phyloP scores from a whole-genome alignment of 192 early-diverging fungal species.

The Dimargaris xerosporica region DNA sequence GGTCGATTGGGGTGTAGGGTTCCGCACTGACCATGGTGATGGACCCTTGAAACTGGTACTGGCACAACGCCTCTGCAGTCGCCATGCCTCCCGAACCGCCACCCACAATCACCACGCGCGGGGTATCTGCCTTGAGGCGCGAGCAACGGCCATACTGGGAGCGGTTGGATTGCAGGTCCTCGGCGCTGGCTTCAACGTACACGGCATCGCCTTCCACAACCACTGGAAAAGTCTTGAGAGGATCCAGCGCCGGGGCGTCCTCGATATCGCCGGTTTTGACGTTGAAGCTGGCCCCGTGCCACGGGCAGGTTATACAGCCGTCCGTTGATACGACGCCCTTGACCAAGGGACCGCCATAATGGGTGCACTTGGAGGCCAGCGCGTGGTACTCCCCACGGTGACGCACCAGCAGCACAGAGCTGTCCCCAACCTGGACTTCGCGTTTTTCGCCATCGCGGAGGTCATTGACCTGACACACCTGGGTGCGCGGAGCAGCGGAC shows the following conservation, averaged over 20 bases:
- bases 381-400: neutral
- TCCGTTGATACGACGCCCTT: constrained; percentile 6
- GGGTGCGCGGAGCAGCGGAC: no score
- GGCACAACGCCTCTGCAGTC: constrained; percentile 28
- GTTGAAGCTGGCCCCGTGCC: constrained; percentile 27
- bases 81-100: constrained; percentile 34
- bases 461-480: constrained; percentile 1
- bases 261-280: constrained; percentile 25
- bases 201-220: constrained; percentile 19
- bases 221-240: constrained; percentile 20
- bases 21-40: constrained; percentile 32
- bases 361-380: constrained; percentile 5
- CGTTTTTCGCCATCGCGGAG: constrained; percentile 3
- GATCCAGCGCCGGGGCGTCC: constrained; percentile 26
- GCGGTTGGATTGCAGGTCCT: constrained; percentile 16
- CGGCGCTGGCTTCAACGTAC: constrained; percentile 22
- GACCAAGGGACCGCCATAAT: constrained; percentile 5
- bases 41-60: constrained; percentile 29
- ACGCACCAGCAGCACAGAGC: neutral
- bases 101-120: constrained; percentile 28
- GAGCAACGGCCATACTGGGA: neutral
- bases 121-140: constrained; percentile 12
- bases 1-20: constrained; percentile 36
- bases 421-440: neutral
- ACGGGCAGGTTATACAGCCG: constrained; percentile 14